These are phyloP conservation scores for Circinella umbellata DNA, from an alignment of 371 early-diverging fungal genomes.

Conservation along the genomic window DNA sequence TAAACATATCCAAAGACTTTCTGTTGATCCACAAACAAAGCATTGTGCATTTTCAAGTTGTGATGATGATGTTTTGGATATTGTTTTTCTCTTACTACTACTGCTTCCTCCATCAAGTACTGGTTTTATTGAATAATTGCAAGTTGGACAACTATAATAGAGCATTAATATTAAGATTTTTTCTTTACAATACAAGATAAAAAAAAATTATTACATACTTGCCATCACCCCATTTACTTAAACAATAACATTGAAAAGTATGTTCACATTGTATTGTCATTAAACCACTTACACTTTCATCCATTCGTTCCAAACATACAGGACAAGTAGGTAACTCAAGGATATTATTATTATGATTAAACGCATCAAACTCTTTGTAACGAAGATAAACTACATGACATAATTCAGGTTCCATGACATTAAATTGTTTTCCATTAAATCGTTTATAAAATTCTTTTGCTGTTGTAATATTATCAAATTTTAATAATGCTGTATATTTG, in stretches of 20 bases:
- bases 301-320: slow-evolving; percentile 94
- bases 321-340: slow-evolving; percentile 95
- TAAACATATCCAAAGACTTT: slow-evolving; percentile 93
- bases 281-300: slow-evolving; percentile 83
- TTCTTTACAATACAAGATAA: not conserved
- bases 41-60: slow-evolving; percentile 52
- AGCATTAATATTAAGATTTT: not conserved
- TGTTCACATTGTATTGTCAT: slow-evolving; percentile 92
- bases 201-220: slow-evolving; percentile 24
- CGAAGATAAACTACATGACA: slow-evolving; percentile 80
- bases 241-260: slow-evolving; percentile 89
- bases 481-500: slow-evolving; percentile 62
- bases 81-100: not conserved
- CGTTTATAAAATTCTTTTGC: slow-evolving; percentile 73
- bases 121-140: slow-evolving; percentile 76
- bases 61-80: not conserved
- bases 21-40: slow-evolving; percentile 69
- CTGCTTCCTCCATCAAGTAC: slow-evolving; percentile 20
- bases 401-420: slow-evolving; percentile 81
- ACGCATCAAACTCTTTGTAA: slow-evolving; percentile 21
- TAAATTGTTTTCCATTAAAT: slow-evolving; percentile 84
- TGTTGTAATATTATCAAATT: slow-evolving; percentile 61
- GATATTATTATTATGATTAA: not conserved
- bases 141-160: slow-evolving; percentile 80
- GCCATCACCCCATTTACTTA: slow-evolving; percentile 91